Conservation (phyloP, 345 rosid genomes). For the Citrus hindsii region DNA sequence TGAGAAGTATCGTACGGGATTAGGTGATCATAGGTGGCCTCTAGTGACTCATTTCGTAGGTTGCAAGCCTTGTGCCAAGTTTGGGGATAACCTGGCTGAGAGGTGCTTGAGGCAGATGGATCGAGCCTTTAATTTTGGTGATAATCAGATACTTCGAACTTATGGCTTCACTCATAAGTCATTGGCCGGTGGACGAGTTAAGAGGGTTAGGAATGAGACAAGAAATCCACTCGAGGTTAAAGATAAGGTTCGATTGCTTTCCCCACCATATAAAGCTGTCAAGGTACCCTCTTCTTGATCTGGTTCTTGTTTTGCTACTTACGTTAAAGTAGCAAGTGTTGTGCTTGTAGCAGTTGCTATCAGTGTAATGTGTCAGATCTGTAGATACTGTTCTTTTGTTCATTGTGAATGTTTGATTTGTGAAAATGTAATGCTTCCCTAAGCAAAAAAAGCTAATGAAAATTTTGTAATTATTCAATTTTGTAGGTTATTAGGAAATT, state of each 20-base stretch:
- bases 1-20: constrained; percentile 58
- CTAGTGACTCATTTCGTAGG: constrained; percentile 80
- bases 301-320: not conserved
- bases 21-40: constrained; percentile 77
- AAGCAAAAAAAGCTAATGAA: constrained; percentile 1
- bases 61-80: constrained; percentile 76
- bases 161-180: constrained; percentile 63
- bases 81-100: constrained; percentile 64
- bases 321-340: constrained; percentile 7
- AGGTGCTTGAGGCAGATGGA: constrained; percentile 76
- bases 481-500: not conserved
- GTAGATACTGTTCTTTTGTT: constrained; percentile 20
- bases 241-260: constrained; percentile 46
- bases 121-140: constrained; percentile 69
- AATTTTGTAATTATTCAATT: not conserved
- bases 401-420: not conserved
- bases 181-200: constrained; percentile 48
- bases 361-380: constrained; percentile 3
- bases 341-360: not conserved
- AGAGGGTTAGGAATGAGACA: constrained; percentile 49
- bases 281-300: constrained; percentile 29
- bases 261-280: constrained; percentile 39
- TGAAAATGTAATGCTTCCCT: constrained; percentile 7
- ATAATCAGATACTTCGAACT: constrained; percentile 65
- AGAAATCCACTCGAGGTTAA: constrained; percentile 40